phyloP scores from a whole-genome alignment of 164 flowering plant species.

The Kingdonia uniflora region DNA sequence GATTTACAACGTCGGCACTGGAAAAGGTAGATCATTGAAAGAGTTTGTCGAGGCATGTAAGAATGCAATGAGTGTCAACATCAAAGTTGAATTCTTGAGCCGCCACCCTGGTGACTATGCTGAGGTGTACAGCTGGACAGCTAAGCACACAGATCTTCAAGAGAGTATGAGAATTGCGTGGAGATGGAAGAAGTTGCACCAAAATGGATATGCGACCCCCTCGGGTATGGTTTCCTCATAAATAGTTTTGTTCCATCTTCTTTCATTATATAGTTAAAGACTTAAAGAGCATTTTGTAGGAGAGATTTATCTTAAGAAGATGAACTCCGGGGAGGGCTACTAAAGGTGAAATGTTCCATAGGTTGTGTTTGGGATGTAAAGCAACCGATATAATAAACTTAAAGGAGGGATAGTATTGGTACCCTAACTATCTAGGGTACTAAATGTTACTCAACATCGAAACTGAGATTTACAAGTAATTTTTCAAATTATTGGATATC shows the following conservation, averaged over 20 bases:
- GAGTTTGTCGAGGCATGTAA: constrained; percentile 97
- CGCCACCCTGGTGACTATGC: constrained; percentile 98
- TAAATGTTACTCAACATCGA: too few species aligned
- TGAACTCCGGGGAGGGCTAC: too few species aligned
- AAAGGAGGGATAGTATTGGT: too few species aligned
- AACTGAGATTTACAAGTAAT: background rate
- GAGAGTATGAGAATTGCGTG: constrained; percentile 71
- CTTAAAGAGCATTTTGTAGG: too few species aligned
- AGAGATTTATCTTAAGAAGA: too few species aligned
- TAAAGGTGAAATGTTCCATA: too few species aligned
- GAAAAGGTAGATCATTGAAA: constrained; percentile 93
- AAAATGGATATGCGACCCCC: constrained; percentile 49
- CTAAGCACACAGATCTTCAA: constrained; percentile 62
- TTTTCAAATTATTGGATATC: too few species aligned
- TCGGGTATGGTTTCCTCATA: constrained; percentile 11
- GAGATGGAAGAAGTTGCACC: constrained; percentile 86
- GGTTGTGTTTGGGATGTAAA: too few species aligned
- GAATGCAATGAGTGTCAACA: constrained; percentile 68
- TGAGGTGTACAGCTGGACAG: constrained; percentile 95
- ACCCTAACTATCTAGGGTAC: too few species aligned
- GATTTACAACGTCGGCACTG: constrained; percentile 96
- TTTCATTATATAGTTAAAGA: too few species aligned
- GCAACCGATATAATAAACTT: too few species aligned
- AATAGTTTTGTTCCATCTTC: background rate
- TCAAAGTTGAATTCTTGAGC: constrained; percentile 59